Conservation (phyloP, 1,284 basidiomycete species). For the Exobasidium cylindrosporum region DNA sequence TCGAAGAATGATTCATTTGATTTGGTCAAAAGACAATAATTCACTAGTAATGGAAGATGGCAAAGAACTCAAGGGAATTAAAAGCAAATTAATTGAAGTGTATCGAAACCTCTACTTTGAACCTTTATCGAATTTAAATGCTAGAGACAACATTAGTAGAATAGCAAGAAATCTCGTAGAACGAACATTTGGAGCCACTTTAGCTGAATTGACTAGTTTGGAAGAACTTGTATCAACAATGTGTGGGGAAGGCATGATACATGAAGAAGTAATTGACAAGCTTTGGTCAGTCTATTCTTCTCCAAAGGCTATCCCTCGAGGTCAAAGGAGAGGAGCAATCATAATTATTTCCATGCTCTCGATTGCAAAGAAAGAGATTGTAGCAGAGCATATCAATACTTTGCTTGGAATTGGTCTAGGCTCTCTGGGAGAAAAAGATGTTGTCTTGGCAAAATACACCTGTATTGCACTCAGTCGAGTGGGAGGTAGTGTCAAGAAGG, state of each 20-base stretch:
- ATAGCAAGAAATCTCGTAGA: constrained; percentile 94
- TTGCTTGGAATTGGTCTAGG: constrained; percentile 88
- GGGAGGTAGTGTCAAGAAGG: constrained; percentile 91
- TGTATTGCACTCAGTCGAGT: constrained; percentile 88
- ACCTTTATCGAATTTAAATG: constrained; percentile 59
- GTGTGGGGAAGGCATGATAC: constrained; percentile 77
- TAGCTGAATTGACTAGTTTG: constrained; percentile 91
- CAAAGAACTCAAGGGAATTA: constrained; percentile 77
- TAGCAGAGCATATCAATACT: constrained; percentile 81
- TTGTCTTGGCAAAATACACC: constrained; percentile 86
- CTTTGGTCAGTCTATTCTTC: constrained; percentile 84
- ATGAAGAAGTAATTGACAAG: constrained; percentile 78
- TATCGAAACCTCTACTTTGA: constrained; percentile 86
- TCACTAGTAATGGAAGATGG: constrained; percentile 68
- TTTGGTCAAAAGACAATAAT: constrained; percentile 90
- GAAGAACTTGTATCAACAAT: constrained; percentile 94
- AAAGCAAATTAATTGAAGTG: constrained; percentile 81
- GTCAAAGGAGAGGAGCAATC: constrained; percentile 86
- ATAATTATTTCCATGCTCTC: constrained; percentile 95
- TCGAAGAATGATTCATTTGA: constrained; percentile 93
- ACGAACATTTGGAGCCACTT: constrained; percentile 63
- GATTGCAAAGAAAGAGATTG: constrained; percentile 74
- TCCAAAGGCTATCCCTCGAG: constrained; percentile 61
- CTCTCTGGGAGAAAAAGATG: constrained; percentile 68
- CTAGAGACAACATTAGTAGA: constrained; percentile 83